Base-by-base conservation (phyloP, 306 rosid species). In the Vigna unguiculata region DNA sequence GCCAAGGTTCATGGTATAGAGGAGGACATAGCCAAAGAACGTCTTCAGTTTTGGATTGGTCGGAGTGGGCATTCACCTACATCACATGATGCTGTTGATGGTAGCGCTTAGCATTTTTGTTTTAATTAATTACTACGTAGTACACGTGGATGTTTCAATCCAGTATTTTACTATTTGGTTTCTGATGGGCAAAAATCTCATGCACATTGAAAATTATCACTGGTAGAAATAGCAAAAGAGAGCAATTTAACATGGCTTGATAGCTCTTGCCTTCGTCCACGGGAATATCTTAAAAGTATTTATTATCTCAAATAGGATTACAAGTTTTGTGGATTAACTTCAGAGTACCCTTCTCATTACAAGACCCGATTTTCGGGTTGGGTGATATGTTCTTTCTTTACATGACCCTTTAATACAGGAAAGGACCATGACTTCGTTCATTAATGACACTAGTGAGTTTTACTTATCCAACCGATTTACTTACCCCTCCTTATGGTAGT, bases 81-180 rank as follows among this genome's bases (percentile, higher is more conserved):
- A 67, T 92, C 98, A 12, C 97, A 95, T 68, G 98, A 95, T 76
- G 95, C 97, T 58, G 93, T 90, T 63, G 97, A 92, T 62, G 98
- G 98, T 94, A 81, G 22, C 22, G 28, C 75, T 63, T 71, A 72
- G 30, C 55, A 3, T 57, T 78, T 53, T 64, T 32, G 38, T 70
- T 46, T 46, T 54, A 71, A 58, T 55, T 46, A 55, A 20, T 75
- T 71, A 53, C 52, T 63, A 64, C 19, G 52, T 34, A 78, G 36
- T 47, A 36, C 15, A 24, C 62, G 20, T 65, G 72, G 80, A 25
- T 14, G 22, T 72, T 25, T 55, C 52, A 57, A 28, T 54, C 63
- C 51, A 15, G 21, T 32, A n/a, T 46, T 65, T 24, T 55, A n/a
- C 73, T 52, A 48, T 52, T 52, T 67, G 66, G 48, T 43, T 11